phyloP scores from a whole-genome alignment of 306 rosid genomes.

The Carpinus fangiana region DNA sequence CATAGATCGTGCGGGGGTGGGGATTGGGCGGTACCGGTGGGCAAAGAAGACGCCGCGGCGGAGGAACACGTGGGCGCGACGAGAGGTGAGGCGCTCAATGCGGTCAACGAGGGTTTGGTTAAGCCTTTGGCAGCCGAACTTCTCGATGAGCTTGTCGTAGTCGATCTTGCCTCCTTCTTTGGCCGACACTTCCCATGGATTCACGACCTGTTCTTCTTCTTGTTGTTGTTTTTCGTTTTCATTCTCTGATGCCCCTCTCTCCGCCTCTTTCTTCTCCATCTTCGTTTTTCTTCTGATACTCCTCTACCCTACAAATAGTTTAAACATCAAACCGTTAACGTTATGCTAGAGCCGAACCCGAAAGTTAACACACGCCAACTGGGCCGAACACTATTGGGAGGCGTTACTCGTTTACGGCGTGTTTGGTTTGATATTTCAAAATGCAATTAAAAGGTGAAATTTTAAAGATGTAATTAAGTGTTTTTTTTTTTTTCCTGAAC shows the following conservation, averaged over 20 bases:
- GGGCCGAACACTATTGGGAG: no score
- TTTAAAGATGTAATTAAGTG: no score
- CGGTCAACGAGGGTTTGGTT: conserved; percentile 56
- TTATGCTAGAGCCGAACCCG: no score
- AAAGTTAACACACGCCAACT: no score
- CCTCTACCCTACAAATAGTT: neutral
- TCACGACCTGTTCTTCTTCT: conserved; percentile 60
- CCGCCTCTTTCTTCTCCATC: conserved; percentile 30
- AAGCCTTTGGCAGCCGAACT: conserved; percentile 86
- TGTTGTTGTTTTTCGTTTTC: conserved; percentile 1
- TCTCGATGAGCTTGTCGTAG: conserved; percentile 87
- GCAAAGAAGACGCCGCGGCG: conserved; percentile 96
- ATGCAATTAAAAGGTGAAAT: no score
- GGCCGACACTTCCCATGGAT: conserved; percentile 83
- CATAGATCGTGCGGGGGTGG: neutral
- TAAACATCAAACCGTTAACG: neutral
- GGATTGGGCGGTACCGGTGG: conserved; percentile 50
- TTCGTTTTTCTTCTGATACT: neutral
- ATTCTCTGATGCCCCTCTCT: neutral
- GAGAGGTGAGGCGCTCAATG: conserved; percentile 69
- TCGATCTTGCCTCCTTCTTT: conserved; percentile 82
- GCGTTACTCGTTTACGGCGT: no score
- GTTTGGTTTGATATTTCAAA: no score
- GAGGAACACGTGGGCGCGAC: conserved; percentile 74
- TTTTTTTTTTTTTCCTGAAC: no score